Evolutionary conservation across 2,329 filamentous ascomycete species (phyloP), one percentile per base, ranked within the genome.

Genomic region (Pseudogymnoascus sp.): DNA sequence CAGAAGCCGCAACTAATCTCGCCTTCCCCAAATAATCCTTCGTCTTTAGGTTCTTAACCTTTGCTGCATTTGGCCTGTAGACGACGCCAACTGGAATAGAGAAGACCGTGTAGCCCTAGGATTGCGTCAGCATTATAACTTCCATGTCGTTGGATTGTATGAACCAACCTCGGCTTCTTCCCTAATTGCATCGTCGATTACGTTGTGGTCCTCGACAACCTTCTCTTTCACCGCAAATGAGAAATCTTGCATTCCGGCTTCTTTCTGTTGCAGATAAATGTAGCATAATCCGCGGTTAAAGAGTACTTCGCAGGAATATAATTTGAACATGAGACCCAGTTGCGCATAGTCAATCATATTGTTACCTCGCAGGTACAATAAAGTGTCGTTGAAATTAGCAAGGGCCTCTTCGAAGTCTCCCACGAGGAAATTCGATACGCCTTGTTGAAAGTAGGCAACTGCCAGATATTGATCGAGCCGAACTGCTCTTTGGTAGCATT

Each of bases 341-440:
- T 99, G 94, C 64, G 96, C 91, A 75, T 99, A 99, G 76, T 99
- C 92, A 76, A 99, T 99, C 78, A 94, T 91, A 62, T 91, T 92
- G 79, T 99, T 97, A 65, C 94, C 94, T 71, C 94, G 86, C 51
- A 99, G 83, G 75, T 97, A 97, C 42, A 97, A 80, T 41, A 99
- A 81, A 0, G 94, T 97, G 73, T 99, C 94, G 79, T 99, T 99
- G 82, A 99, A 99, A 77, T 97, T 97, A 68, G 92, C 92, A 65
- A 97, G 81, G 15, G 94, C 94, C 75, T 97, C 94, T 74, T 97
- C 92, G 69, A 97, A 97, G 73, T 99, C 94, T 64, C 93, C 93
- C 62, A 97, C 85, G 59, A 99, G 80, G 75, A 99, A 99, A 74
- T 97, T 99, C 62, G 94, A 97, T 15, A 99, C 94, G 44, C 94